Conservation (phyloP, 768 basidiomycete genomes). For the Auricularia cornea region DNA sequence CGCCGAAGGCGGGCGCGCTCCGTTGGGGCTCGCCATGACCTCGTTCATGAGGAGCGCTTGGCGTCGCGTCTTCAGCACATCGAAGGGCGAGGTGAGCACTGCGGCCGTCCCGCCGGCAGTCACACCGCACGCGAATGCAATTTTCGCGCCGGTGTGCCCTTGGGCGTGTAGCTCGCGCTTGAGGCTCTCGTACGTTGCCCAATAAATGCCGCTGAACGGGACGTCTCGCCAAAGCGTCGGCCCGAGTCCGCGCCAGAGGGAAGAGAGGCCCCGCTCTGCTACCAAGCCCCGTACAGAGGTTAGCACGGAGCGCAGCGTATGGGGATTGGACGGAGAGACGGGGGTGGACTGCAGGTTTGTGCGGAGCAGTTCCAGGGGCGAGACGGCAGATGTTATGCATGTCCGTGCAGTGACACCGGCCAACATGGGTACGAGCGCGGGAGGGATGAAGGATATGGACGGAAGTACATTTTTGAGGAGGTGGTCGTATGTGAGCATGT, state of each 20-base stretch:
- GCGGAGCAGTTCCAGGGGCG: conserved; percentile 87
- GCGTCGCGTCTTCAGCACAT: conserved; percentile 90
- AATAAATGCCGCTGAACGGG: conserved; percentile 94
- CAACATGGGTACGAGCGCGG: conserved; percentile 55
- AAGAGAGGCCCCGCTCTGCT: conserved; percentile 51
- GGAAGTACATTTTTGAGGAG: conserved; percentile 59
- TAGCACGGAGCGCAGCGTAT: conserved; percentile 71
- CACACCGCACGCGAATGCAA: conserved; percentile 87
- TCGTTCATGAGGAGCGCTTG: conserved; percentile 68
- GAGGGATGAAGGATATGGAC: conserved; percentile 41
- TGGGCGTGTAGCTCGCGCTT: conserved; percentile 53
- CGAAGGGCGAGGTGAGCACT: conserved; percentile 87
- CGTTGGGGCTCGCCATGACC: conserved; percentile 30
- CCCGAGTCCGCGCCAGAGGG: conserved; percentile 85
- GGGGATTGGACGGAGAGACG: conserved; percentile 54
- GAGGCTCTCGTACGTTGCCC: conserved; percentile 87
- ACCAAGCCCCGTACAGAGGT: conserved; percentile 52
- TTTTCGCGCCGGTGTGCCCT: conserved; percentile 49
- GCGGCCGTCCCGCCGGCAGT: conserved; percentile 81
- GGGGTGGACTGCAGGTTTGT: conserved; percentile 92
- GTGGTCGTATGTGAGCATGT: conserved; percentile 95
- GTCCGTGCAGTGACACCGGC: conserved; percentile 82
- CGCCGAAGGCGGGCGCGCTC: conserved; percentile 27
- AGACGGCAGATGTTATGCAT: conserved; percentile 64
- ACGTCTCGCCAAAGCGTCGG: conserved; percentile 96